Evolutionary conservation across 2,329 filamentous ascomycete species (phyloP), one percentile per base, ranked within the genome.

Genomic region (Periconia sp.): DNA sequence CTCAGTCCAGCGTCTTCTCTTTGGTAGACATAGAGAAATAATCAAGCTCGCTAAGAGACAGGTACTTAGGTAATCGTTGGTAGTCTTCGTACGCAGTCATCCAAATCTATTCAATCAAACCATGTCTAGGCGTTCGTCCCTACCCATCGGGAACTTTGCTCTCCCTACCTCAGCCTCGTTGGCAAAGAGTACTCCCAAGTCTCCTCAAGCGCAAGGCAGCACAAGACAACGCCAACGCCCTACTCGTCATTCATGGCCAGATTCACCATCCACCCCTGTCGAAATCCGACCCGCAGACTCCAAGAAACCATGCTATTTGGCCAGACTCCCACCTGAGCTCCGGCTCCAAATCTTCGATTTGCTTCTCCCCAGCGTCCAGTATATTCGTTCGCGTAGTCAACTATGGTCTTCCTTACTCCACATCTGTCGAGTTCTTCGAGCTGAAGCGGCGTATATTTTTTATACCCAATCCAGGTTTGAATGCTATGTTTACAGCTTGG

Each of bases 381-480:
- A 33, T 19, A 22, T 43, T 9, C 24, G 32, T 13, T 7, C 42
- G 30, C 36, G 36, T 31, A 36, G 15, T 18, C 44, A 37, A 37
- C 22, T 46, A 24, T 50, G 43, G 31, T 53, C 56, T 12, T 3
- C 12, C 13, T 32, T 64, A 2, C 48, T 65, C 4, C 50, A 50
- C 15, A 40, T 59, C 22, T 59, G 55, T 38, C 56, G 59, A 13
- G 50, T 51, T 7, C 51, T 66, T n/a, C 52, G 62, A 6, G 50
- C 56, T n/a, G 63, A 67, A 50, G 56, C 54, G 3, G 56, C 57
- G 16, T 62, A 64, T 25, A 43, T 45, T 12, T 65, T 59, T 46
- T 67, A 62, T 43, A 50, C 49, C 1, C 29, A 21, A 22, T 43
- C 50, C 2, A 21, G 31, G 12, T 65, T 67, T 34, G 42, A 31